These are phyloP conservation scores for Penicillium sp. DNA, from an alignment of 2,329 filamentous ascomycete genomes.

Conservation along the genomic window DNA sequence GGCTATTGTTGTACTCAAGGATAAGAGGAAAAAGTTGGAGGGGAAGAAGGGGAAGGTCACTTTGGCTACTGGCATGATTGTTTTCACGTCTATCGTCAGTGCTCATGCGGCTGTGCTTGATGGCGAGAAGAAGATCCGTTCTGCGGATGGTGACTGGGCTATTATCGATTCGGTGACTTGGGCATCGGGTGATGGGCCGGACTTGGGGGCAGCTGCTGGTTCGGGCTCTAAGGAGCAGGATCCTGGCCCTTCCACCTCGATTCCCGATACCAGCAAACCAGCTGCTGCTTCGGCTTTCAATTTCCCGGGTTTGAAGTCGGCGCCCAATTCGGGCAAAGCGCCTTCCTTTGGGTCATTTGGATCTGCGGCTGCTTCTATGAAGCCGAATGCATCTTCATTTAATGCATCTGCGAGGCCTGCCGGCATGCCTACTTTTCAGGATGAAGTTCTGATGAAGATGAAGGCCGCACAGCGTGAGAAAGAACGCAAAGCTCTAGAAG, in stretches of 20 bases:
- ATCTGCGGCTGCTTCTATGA: conserved; percentile 31
- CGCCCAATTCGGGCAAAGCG: conserved; percentile 31
- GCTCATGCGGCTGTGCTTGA: conserved; percentile 59
- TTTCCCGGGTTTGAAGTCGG: conserved; percentile 35
- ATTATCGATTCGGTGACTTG: conserved; percentile 57
- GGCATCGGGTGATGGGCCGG: conserved; percentile 56
- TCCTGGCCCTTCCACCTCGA: not conserved
- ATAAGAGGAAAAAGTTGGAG: conserved; percentile 55
- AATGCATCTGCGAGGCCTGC: conserved; percentile 25
- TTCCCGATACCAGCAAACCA: conserved; percentile 7
- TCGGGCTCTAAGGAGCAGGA: conserved; percentile 23
- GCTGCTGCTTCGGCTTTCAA: conserved; percentile 32
- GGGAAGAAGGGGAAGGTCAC: conserved; percentile 54
- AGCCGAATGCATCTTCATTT: conserved; percentile 29
- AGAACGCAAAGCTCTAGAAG: conserved; percentile 53
- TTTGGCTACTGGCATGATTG: conserved; percentile 55
- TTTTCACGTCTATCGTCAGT: conserved; percentile 59
- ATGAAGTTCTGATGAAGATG: conserved; percentile 57
- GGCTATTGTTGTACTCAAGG: conserved; percentile 55
- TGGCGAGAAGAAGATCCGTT: conserved; percentile 39
- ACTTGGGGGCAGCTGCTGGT: conserved; percentile 33
- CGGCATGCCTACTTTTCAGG: conserved; percentile 44
- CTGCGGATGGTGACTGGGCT: conserved; percentile 40
- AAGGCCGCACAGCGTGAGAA: conserved; percentile 58
- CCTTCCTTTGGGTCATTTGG: conserved; percentile 47